These are phyloP conservation scores for Leptodontidium sp. DNA, from an alignment of 2,329 filamentous ascomycete genomes.

Conservation along the genomic window DNA sequence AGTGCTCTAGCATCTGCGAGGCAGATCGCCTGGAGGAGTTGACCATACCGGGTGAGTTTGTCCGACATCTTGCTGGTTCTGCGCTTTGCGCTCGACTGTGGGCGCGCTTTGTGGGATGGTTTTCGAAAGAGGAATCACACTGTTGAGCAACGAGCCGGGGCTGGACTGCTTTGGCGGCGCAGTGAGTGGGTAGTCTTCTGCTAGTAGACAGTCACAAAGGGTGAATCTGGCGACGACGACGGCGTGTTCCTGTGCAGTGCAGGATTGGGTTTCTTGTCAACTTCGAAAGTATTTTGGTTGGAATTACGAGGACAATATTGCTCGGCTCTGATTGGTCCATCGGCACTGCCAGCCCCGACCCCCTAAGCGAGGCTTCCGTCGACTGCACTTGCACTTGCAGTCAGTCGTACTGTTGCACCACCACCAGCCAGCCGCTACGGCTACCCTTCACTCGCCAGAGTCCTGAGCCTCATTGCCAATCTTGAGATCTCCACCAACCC, in stretches of 20 bases:
- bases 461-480: background rate
- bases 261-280: background rate
- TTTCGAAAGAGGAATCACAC: background rate
- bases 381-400: background rate
- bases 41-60: conserved; percentile 87
- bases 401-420: background rate
- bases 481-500: conserved; percentile 11
- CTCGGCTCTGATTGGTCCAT: conserved; percentile 1
- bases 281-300: conserved; percentile 15
- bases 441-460: conserved; percentile 2
- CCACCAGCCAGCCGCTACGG: background rate
- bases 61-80: conserved; percentile 72
- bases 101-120: conserved; percentile 19
- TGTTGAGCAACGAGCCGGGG: background rate
- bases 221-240: background rate
- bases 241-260: background rate
- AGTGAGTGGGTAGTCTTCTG: background rate
- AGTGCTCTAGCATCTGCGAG: conserved; percentile 5
- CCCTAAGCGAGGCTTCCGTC: conserved; percentile 11
- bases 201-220: conserved; percentile 5
- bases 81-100: conserved; percentile 19
- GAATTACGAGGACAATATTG: conserved; percentile 16
- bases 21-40: background rate
- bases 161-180: background rate
- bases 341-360: background rate